These are phyloP conservation scores for Malus hybrid DNA, from an alignment of 331 rosid genomes.

Conservation along the genomic window DNA sequence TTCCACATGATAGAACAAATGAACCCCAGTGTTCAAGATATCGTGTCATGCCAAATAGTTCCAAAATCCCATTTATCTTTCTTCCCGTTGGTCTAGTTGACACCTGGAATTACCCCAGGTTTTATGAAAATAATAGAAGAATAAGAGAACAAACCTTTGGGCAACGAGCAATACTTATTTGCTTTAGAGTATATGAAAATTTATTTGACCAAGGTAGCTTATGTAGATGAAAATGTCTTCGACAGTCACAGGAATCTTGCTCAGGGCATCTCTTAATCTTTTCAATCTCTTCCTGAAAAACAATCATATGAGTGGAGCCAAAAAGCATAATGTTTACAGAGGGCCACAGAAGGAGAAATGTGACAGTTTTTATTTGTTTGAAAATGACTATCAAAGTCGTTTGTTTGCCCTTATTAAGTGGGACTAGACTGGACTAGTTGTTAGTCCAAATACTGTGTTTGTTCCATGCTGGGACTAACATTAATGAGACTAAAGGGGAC, in stretches of 20 bases:
- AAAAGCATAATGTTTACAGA: slow-evolving; percentile 3
- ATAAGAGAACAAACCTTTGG: slow-evolving; percentile 53
- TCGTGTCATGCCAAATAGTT: background rate
- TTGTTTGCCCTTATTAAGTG: too few species aligned
- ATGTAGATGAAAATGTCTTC: slow-evolving; percentile 28
- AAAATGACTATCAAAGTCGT: background rate
- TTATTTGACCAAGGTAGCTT: slow-evolving; percentile 77
- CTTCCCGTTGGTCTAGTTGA: background rate
- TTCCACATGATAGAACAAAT: background rate
- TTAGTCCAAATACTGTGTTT: too few species aligned
- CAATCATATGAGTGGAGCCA: slow-evolving; percentile 17
- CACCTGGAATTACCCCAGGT: background rate
- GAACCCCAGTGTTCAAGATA: background rate
- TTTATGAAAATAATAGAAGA: slow-evolving; percentile 1
- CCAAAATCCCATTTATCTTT: background rate
- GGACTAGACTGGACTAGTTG: too few species aligned
- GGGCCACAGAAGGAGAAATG: background rate
- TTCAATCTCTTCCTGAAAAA: slow-evolving; percentile 53
- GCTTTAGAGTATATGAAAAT: slow-evolving; percentile 63
- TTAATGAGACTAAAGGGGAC: too few species aligned
- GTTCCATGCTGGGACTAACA: too few species aligned
- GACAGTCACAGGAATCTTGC: slow-evolving; percentile 63
- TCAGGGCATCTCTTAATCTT: slow-evolving; percentile 56
- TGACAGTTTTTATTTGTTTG: too few species aligned
- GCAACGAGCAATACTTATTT: slow-evolving; percentile 73